Conservation (phyloP, 225 moss, liverwort and hornwort genomes). For the Pseudisothecium myosuroides region DNA sequence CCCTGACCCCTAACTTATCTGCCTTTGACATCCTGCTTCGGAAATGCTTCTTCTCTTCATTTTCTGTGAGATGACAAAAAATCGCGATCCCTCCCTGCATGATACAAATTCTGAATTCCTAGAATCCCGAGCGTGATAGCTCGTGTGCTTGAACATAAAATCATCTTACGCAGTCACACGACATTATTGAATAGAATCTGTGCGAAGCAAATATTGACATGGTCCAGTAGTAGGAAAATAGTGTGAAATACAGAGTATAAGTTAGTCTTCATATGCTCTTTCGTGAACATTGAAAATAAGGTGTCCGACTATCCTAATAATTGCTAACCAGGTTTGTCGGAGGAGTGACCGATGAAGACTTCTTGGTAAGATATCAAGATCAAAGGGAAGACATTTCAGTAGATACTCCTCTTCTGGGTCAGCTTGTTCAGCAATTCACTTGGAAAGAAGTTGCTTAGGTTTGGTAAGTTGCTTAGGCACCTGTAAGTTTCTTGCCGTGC, state of each 20-base stretch:
- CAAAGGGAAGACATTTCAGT: background rate
- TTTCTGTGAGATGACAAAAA: background rate
- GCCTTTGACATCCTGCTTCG: background rate
- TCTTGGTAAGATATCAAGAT: background rate
- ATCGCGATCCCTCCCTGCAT: background rate
- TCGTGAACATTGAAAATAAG: background rate
- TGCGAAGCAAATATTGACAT: background rate
- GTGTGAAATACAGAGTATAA: background rate
- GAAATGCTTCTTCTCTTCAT: background rate
- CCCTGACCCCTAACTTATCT: background rate
- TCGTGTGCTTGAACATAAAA: background rate
- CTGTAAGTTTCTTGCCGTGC: background rate
- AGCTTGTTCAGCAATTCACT: background rate
- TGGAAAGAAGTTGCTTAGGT: background rate
- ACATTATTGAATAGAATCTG: background rate
- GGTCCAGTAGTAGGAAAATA: background rate
- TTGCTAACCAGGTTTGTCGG: background rate
- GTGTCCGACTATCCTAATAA: background rate
- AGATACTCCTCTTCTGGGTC: background rate
- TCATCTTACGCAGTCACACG: background rate
- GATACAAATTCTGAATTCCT: background rate
- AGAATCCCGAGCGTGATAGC: background rate
- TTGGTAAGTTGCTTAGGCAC: background rate
- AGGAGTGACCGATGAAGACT: background rate
- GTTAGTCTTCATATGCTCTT: background rate